These are phyloP conservation scores for Phaeosphaeriaceae sp. DNA, from an alignment of 2,329 filamentous ascomycete species.

Conservation along the genomic window DNA sequence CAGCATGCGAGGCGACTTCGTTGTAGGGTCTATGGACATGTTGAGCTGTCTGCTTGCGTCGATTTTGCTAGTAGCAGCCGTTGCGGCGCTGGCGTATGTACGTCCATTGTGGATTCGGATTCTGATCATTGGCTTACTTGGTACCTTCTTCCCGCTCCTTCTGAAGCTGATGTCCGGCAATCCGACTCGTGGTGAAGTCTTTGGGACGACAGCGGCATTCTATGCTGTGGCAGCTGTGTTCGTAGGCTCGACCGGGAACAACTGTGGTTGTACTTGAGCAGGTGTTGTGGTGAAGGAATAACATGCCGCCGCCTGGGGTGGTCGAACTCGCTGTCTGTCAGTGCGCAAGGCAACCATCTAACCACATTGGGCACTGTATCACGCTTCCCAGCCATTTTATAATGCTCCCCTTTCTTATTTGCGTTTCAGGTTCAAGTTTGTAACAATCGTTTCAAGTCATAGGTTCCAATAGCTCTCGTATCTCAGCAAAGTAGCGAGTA, in stretches of 20 bases:
- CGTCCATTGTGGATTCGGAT: neutral
- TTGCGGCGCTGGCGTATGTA: neutral
- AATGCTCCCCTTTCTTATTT: too few relatives aligned
- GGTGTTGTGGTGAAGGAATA: neutral
- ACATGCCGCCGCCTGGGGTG: too few relatives aligned
- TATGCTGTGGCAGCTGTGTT: conserved; percentile 16
- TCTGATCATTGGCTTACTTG: conserved; percentile 7
- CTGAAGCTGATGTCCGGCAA: conserved; percentile 9
- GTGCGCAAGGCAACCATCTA: too few relatives aligned
- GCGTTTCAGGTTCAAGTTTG: too few relatives aligned
- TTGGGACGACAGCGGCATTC: conserved; percentile 14
- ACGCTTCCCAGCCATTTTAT: too few relatives aligned
- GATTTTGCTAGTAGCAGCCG: neutral
- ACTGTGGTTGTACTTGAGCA: neutral
- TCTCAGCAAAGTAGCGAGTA: too few relatives aligned
- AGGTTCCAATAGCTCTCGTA: too few relatives aligned
- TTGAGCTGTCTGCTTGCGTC: neutral
- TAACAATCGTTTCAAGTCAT: too few relatives aligned
- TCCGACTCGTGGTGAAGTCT: conserved; percentile 11
- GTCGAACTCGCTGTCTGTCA: too few relatives aligned
- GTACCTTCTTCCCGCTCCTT: conserved; percentile 9
- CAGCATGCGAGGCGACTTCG: neutral
- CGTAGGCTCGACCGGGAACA: neutral
- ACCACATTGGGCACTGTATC: too few relatives aligned
- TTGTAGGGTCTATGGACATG: conserved; percentile 7